phyloP scores from a whole-genome alignment of 2,329 filamentous ascomycete species.

The Parascedosporium putredinis region DNA sequence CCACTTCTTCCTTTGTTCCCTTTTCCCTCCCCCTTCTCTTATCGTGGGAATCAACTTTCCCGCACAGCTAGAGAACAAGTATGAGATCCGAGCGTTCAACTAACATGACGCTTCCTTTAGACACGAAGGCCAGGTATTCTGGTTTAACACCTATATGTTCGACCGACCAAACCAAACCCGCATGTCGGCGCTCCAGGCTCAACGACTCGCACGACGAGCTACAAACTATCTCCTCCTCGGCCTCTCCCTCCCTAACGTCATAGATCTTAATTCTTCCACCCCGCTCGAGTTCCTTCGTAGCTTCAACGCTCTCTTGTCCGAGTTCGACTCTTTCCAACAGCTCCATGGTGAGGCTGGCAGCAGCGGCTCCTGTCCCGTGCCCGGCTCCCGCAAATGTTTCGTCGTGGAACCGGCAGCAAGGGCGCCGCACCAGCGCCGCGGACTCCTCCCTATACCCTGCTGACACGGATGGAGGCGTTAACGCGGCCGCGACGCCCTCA shows the following conservation, averaged over 20 bases:
- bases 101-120: conserved; percentile 32
- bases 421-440: conserved; percentile 41
- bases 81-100: too few species aligned
- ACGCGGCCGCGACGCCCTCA: conserved; percentile 18
- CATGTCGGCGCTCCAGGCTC: conserved; percentile 76
- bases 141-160: conserved; percentile 96
- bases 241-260: conserved; percentile 77
- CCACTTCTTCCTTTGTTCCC: not conserved
- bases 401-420: conserved; percentile 51
- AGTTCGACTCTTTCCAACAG: conserved; percentile 91
- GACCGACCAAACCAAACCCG: conserved; percentile 68
- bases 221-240: conserved; percentile 91
- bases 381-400: conserved; percentile 75
- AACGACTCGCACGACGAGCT: conserved; percentile 78
- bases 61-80: too few species aligned
- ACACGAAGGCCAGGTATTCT: conserved; percentile 89
- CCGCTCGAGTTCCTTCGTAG: conserved; percentile 79
- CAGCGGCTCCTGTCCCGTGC: conserved; percentile 64
- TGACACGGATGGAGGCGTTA: conserved; percentile 19
- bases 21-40: too few species aligned
- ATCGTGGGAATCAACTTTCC: too few species aligned
- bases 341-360: conserved; percentile 71
- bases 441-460: conserved; percentile 20
- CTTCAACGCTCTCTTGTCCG: conserved; percentile 72
- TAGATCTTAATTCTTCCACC: conserved; percentile 75